Conservation (phyloP, 176 grass and related monocot genomes). For the Zoysia japonica region DNA sequence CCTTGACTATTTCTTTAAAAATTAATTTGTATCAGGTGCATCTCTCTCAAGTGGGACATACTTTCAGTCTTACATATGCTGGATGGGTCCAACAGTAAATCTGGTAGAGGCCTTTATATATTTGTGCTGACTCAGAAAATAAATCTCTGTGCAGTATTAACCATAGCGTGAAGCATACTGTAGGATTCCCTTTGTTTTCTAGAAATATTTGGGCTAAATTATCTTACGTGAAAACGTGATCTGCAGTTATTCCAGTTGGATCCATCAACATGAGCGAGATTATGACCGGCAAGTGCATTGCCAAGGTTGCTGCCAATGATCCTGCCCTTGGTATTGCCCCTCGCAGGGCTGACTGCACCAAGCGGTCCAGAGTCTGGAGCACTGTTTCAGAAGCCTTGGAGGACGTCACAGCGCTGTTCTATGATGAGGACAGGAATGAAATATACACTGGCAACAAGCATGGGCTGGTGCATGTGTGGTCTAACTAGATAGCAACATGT, state of each 20-base stretch:
- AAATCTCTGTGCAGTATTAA: not conserved
- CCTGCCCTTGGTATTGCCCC: conserved; percentile 42
- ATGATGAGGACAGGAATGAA: conserved; percentile 94
- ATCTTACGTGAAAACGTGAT: not conserved
- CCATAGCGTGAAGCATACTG: not conserved
- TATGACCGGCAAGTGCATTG: conserved; percentile 94
- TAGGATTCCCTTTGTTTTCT: conserved; percentile 13
- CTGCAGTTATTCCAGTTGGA: conserved; percentile 63
- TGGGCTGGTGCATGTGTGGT: conserved; percentile 96
- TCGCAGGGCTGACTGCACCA: conserved; percentile 36
- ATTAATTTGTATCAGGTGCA: conserved; percentile 7
- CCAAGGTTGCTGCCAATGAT: conserved; percentile 88
- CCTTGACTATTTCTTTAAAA: conserved; percentile 5
- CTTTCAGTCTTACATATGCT: not conserved
- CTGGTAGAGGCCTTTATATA: not conserved
- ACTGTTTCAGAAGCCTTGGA: conserved; percentile 80
- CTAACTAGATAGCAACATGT: conserved; percentile 58
- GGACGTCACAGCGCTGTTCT: conserved; percentile 93
- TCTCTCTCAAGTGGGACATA: not conserved
- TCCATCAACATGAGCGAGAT: conserved; percentile 99
- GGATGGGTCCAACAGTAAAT: not conserved
- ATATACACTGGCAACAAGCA: conserved; percentile 95
- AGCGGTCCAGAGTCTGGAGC: conserved; percentile 63
- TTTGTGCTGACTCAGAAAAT: not conserved
- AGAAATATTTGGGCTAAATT: not conserved